Conservation (phyloP, 2,329 filamentous ascomycete genomes). For the Pseudonectria foliicola region DNA sequence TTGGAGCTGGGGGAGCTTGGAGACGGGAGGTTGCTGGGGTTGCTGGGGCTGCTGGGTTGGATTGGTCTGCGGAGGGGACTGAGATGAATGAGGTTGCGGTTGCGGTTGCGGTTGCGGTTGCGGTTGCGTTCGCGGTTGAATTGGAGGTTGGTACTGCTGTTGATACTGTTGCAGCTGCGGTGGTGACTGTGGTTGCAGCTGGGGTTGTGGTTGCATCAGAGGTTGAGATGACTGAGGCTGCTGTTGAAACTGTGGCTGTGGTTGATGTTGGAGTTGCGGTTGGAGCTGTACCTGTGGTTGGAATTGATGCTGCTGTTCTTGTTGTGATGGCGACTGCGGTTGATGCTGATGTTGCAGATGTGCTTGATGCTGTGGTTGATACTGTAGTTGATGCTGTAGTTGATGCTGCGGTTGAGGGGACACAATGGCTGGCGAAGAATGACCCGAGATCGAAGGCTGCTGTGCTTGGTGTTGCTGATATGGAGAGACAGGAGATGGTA, state of each 20-base stretch:
- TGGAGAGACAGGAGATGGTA: too few relatives aligned
- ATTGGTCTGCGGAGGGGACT: not conserved
- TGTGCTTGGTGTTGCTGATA: not conserved
- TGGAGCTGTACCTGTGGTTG: constrained; percentile 1
- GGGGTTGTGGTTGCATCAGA: constrained; percentile 1
- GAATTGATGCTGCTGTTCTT: constrained; percentile 7
- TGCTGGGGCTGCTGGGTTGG: constrained; percentile 1
- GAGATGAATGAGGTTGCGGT: not conserved
- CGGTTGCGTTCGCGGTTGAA: not conserved
- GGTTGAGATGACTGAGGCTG: not conserved
- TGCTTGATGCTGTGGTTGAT: not conserved
- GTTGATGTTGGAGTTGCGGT: constrained; percentile 1
- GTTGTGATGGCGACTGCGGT: constrained; percentile 1
- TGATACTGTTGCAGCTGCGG: not conserved
- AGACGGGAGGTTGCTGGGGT: constrained; percentile 1
- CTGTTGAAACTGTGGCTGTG: constrained; percentile 1
- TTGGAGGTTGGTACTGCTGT: not conserved
- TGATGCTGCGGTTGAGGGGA: too few relatives aligned
- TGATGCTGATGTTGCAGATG: not conserved
- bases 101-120: constrained; percentile 1
- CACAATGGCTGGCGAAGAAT: too few relatives aligned
- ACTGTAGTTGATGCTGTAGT: not conserved
- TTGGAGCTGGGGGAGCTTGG: not conserved
- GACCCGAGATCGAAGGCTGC: too few relatives aligned
- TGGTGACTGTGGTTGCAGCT: constrained; percentile 1